Evolutionary conservation across 2,329 filamentous ascomycete genomes (phyloP), one percentile per base, ranked within the genome.

Genomic region (Cladosporium sp.): DNA sequence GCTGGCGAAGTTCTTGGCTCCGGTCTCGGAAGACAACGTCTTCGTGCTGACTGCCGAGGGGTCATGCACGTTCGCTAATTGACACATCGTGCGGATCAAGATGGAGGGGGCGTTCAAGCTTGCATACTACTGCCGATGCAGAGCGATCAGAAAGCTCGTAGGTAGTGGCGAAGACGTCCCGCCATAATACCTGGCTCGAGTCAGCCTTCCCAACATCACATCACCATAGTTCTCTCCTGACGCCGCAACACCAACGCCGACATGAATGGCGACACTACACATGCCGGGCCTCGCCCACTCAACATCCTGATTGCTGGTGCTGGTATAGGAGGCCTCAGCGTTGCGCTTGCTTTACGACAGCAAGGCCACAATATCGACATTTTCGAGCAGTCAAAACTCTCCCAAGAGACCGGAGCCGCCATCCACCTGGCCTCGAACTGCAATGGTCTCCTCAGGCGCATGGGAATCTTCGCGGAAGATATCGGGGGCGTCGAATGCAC

Each of bases 361-460:
- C 71, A 76, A 42, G 78, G 78, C 2, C 79, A 81, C 56, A 56
- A 68, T 9, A 76, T 81, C 32, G 60, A 68, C 45, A 54, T 83
- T 0, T 78, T 74, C 46, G 81, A 84, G 58, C 75, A 80, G 61
- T 82, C 80, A 0, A 69, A 70, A 1, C 76, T 83, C 33, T 75
- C 76, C 13, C 76, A 70, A 46, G 81, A 84, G 63, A 67, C 74
- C 1, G 82, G 82, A 0, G 81, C 82, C 3, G 82, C 82, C 0
- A 74, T 85, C n/a, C 81, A 85, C 59, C 63, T 85, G 4, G 76
- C 79, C 0, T 81, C 83, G 0, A 86, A 86, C 59, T 70, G 75
- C 2, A 82, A 83, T 63, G 78, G 79, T 0, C 65, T 85, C 2
- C 68, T 86, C 3, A 65, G 67, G 9, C 66, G 72, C 32, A 52